Evolutionary conservation across 139 green algal species (phyloP).

Genomic region (Ettlia oleoabundans): DNA sequence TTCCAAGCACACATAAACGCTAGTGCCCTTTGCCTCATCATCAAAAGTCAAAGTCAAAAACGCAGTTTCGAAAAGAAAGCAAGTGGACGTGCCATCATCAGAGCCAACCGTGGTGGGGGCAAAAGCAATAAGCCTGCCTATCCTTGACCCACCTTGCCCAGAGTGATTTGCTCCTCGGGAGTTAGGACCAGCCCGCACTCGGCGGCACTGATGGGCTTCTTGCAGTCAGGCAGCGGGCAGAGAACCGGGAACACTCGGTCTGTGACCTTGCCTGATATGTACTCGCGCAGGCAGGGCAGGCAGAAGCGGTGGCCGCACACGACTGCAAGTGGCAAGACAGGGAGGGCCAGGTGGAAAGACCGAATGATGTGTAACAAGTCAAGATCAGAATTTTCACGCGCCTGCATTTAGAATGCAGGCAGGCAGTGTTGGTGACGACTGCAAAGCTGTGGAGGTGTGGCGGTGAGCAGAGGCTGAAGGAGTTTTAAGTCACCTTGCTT

Average conservation of each 20-base stretch:
- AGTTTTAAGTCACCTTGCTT: no score
- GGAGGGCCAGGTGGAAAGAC: neutral
- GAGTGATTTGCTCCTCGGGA: neutral
- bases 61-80: no score
- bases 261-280: slow-evolving; percentile 31
- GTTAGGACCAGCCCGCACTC: slow-evolving; percentile 36
- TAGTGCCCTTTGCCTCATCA: no score
- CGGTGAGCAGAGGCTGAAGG: no score
- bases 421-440: no score
- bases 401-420: no score
- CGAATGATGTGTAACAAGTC: neutral
- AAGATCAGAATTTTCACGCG: no score
- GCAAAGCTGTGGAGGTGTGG: no score
- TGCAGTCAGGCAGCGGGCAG: slow-evolving; percentile 46
- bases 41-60: no score
- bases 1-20: neutral
- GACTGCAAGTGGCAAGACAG: neutral
- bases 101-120: neutral
- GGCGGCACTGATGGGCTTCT: neutral
- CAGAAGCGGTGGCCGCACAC: slow-evolving; percentile 38
- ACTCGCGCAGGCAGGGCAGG: slow-evolving; percentile 48
- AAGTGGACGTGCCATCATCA: no score
- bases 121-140: slow-evolving; percentile 20
- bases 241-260: slow-evolving; percentile 39
- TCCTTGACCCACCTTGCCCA: slow-evolving; percentile 7